A percentile compares a stretch with the other conserved stretches of the same genome.
Evolutionary conservation across 768 basidiomycete genomes (phyloP).

Genomic region (Cytidiella melzeri): DNA sequence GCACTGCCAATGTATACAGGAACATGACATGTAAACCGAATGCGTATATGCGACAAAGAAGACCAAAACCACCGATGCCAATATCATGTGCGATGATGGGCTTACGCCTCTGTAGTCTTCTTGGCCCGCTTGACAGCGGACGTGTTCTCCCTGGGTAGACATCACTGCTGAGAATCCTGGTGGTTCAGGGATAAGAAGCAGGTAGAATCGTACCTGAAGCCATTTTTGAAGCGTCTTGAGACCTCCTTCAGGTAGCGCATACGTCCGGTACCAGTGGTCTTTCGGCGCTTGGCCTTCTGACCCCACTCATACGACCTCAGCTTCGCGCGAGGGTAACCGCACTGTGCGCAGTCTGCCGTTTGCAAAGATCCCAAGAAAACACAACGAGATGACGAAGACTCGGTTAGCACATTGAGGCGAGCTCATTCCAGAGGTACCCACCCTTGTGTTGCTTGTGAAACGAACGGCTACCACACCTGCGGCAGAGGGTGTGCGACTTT

Average conservation of each 20-base stretch:
- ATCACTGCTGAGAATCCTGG: neutral
- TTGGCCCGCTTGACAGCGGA: conserved; percentile 81
- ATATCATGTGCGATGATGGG: conserved; percentile 21
- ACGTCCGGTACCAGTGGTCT: conserved; percentile 97
- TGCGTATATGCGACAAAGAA: conserved; percentile 8
- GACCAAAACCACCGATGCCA: neutral
- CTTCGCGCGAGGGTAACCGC: conserved; percentile 95
- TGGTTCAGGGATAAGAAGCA: neutral
- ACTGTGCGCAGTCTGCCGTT: conserved; percentile 79
- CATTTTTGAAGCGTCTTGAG: conserved; percentile 96
- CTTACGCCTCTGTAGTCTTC: conserved; percentile 45
- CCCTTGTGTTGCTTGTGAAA: conserved; percentile 99
- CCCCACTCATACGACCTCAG: conserved; percentile 97
- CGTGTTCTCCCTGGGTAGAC: conserved; percentile 70
- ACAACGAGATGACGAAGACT: neutral
- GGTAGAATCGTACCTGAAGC: conserved; percentile 62
- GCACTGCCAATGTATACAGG: conserved; percentile 7
- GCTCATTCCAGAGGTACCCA: conserved; percentile 30
- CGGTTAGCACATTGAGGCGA: neutral
- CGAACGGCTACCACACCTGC: conserved; percentile 90
- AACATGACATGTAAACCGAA: conserved; percentile 3
- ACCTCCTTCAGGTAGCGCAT: conserved; percentile 93
- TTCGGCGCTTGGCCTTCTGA: conserved; percentile 98
- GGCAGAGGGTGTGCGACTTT: conserved; percentile 95
- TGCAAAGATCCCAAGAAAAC: conserved; percentile 5